Evolutionary conservation across 306 rosid species (phyloP).

Genomic region (Casuarina glauca): DNA sequence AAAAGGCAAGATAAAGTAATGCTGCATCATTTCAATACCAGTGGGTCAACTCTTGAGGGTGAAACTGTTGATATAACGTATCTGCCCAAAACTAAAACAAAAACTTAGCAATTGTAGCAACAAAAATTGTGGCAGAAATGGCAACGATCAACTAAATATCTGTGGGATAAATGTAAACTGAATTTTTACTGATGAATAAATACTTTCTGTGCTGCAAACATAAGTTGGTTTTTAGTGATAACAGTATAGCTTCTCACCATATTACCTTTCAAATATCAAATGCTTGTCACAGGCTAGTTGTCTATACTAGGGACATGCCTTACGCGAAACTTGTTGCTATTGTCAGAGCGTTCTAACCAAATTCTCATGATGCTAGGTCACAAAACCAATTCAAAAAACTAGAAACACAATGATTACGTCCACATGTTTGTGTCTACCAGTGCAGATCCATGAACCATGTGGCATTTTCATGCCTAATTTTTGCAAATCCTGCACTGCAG

Average conservation of each 20-base stretch:
- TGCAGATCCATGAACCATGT: not conserved
- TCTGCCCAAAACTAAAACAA: conserved; percentile 42
- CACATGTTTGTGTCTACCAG: not conserved
- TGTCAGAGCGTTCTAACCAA: not conserved
- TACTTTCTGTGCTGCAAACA: not conserved
- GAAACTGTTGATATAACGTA: conserved; percentile 67
- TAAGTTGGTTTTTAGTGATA: not conserved
- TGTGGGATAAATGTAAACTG: not conserved
- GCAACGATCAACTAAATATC: not conserved
- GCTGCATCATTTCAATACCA: conserved; percentile 35
- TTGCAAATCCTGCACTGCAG: not conserved
- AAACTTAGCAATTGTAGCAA: conserved; percentile 5
- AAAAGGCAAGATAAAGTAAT: conserved; percentile 7
- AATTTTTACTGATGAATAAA: not conserved
- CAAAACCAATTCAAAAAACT: too few species aligned
- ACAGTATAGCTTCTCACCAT: not conserved
- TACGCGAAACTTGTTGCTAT: not conserved
- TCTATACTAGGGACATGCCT: not conserved
- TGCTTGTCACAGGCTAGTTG: not conserved
- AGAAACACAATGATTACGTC: not conserved
- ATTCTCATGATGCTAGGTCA: too few species aligned
- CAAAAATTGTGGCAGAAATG: conserved; percentile 7
- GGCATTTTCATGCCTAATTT: not conserved
- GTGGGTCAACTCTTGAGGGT: conserved; percentile 71
- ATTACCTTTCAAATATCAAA: not conserved